Conservation (phyloP, 768 basidiomycete genomes). For the Polyporus arcularius region DNA sequence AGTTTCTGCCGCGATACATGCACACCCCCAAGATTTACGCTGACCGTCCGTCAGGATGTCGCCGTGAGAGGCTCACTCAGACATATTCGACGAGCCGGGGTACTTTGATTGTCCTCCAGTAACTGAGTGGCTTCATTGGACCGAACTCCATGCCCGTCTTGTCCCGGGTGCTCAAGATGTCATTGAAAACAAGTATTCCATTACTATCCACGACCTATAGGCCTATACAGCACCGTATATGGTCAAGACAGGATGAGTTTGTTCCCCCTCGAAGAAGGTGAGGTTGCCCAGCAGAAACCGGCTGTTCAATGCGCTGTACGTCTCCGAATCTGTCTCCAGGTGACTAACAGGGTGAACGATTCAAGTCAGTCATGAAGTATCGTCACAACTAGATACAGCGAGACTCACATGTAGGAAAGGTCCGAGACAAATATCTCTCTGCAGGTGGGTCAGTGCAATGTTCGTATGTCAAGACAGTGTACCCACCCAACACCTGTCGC, state of each 20-base stretch:
- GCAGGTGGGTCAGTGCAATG: neutral
- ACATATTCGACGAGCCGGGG: too few species aligned
- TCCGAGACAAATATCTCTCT: neutral
- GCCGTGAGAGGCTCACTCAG: too few species aligned
- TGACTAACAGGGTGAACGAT: neutral
- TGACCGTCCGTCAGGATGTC: too few species aligned
- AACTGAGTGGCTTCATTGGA: too few species aligned
- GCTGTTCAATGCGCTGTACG: neutral
- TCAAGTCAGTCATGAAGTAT: neutral
- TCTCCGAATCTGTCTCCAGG: constrained; percentile 1
- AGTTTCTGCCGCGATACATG: too few species aligned
- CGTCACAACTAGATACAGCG: neutral
- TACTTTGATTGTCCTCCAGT: too few species aligned
- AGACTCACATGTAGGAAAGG: neutral
- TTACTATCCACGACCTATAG: too few species aligned
- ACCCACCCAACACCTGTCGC: neutral
- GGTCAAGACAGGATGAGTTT: neutral
- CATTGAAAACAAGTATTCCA: too few species aligned
- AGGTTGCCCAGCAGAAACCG: neutral
- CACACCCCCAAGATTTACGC: too few species aligned
- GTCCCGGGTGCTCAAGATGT: too few species aligned
- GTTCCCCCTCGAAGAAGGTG: neutral
- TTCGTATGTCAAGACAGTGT: neutral
- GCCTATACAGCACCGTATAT: neutral
- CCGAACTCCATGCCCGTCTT: too few species aligned